Evolutionary conservation across 2,329 filamentous ascomycete genomes (phyloP), one percentile per base, ranked within the genome.

Genomic region (Talaromyces sp.): DNA sequence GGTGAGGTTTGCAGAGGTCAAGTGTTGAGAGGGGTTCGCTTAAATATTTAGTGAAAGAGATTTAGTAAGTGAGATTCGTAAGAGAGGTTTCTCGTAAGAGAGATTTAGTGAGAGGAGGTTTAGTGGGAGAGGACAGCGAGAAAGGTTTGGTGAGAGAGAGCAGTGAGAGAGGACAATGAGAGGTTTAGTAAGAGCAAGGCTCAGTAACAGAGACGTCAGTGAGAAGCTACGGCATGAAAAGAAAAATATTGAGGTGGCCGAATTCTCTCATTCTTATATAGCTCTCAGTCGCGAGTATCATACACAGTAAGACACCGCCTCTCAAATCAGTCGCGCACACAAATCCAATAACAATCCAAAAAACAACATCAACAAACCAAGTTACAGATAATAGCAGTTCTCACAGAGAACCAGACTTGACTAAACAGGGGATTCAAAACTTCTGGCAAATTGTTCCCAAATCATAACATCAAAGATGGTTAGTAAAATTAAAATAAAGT

Each of bases 231-330:
- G 23, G 23, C 23, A 23, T 23, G 23, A 23, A 8, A 10, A 47
- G n/a, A 18, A 5, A 47, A 47, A 14, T 9, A 27, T 42, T 60
- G 59, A 52, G 59, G 53, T 56, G 59, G 53, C 59, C 59, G 40
- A 56, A 61, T 50, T 23, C 23, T 23, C 9, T 56, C 55, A 36
- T 50, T 60, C 44, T 47, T 47, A 47, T 47, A 47, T 47, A 47
- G 44, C 23, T 72, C 74, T 68, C 68, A 73, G 70, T 72, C 70
- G 73, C 73, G 73, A 71, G 50, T 53, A 53, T 53, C 50, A 16
- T 53, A 53, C 50, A 33, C 30, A 53, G 50, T 53, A 53, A 47
- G 50, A 53, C 50, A 30, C 14, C 50, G 27, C 50, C 50, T n/a
- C 28, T 53, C 50, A 53, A 53, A n/a, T 23, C 18, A 47, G 12